Conservation (phyloP, 148 eudicot species). For the Diospyros lotus region DNA sequence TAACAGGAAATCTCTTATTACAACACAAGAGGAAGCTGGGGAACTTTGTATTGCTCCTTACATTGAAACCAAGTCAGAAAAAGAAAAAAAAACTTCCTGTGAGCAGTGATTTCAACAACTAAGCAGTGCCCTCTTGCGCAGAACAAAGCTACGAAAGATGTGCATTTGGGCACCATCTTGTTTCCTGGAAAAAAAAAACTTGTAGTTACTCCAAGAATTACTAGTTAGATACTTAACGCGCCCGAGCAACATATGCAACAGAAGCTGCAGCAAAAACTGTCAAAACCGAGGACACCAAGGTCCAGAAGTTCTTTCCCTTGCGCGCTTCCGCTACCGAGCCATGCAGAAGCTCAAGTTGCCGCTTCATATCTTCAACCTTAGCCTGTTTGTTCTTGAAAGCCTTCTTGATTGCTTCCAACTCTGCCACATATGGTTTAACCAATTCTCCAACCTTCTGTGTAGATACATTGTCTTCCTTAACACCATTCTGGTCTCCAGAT, state of each 20-base stretch:
- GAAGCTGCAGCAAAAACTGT: conserved; percentile 75
- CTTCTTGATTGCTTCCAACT: conserved; percentile 47
- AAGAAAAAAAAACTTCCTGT: no score
- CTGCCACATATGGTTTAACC: conserved; percentile 29
- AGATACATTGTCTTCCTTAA: background rate
- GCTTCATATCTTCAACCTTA: conserved; percentile 52
- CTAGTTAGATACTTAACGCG: conserved; percentile 19
- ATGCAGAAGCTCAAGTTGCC: conserved; percentile 46
- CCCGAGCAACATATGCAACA: conserved; percentile 56
- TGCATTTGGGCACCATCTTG: no score
- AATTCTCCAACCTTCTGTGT: conserved; percentile 29
- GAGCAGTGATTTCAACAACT: no score
- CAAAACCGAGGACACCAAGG: conserved; percentile 67
- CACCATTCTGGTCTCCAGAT: conserved; percentile 16
- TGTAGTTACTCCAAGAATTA: no score
- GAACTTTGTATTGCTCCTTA: no score
- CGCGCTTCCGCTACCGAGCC: conserved; percentile 38
- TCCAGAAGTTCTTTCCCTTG: conserved; percentile 73
- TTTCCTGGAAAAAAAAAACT: no score
- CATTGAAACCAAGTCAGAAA: no score
- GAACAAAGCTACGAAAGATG: no score
- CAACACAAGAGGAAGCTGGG: no score
- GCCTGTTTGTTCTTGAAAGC: conserved; percentile 47
- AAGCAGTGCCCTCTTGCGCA: no score
- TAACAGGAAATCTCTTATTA: no score